These are phyloP conservation scores for Linderniella brevidens DNA, from an alignment of 257 asterid species.

Conservation along the genomic window DNA sequence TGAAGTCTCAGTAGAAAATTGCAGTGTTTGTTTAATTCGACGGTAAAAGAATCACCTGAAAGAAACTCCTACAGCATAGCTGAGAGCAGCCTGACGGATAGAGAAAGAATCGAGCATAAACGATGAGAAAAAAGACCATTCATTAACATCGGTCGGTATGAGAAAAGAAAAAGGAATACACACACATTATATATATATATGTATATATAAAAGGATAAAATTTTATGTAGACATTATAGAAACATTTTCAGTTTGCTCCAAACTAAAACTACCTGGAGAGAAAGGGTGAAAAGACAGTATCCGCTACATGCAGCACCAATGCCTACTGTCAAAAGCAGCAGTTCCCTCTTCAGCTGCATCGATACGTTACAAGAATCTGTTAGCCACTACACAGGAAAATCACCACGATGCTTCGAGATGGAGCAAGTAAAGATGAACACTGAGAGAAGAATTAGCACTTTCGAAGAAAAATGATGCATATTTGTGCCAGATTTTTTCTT, in stretches of 20 bases:
- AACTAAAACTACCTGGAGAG: slow-evolving; percentile 43
- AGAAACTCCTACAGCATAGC: slow-evolving; percentile 37
- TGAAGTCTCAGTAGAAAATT: too few relatives aligned
- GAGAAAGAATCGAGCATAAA: slow-evolving; percentile 1
- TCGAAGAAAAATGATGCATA: too few relatives aligned
- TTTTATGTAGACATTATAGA: neutral
- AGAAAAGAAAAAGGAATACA: too few relatives aligned
- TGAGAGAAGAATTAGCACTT: neutral
- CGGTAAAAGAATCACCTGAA: slow-evolving; percentile 22
- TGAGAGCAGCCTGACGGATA: slow-evolving; percentile 34
- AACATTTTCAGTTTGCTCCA: neutral
- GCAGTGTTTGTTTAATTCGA: neutral
- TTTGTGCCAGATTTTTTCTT: too few relatives aligned
- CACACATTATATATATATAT: too few relatives aligned
- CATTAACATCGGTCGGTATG: too few relatives aligned
- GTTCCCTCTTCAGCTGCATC: slow-evolving; percentile 86
- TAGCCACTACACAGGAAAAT: slow-evolving; percentile 1
- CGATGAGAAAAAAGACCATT: too few relatives aligned
- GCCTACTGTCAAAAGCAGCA: slow-evolving; percentile 58
- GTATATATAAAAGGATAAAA: neutral
- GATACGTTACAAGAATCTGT: slow-evolving; percentile 15
- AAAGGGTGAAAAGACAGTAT: slow-evolving; percentile 67
- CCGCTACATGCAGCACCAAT: slow-evolving; percentile 88
- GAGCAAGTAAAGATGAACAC: too few relatives aligned
- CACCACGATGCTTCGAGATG: neutral